Base-by-base conservation (phyloP, 1,284 basidiomycete genomes). In the Coriolopsis trogii region DNA sequence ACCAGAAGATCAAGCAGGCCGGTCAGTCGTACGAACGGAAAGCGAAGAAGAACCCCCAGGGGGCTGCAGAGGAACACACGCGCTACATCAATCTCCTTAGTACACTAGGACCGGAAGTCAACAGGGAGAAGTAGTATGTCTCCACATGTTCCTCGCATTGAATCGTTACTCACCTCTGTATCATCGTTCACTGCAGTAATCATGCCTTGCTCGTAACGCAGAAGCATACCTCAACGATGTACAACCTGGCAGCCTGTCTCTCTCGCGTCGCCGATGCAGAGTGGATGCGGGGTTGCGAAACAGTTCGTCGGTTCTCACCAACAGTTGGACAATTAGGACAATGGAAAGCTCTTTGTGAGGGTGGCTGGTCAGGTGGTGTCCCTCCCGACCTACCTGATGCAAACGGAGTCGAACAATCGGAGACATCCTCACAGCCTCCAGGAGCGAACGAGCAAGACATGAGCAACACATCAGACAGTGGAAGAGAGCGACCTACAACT, bases 21-120 rank as follows among this genome's bases (percentile, higher is more conserved):
- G 84, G 87, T 52, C 82, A 82, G 63, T 53, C 67, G 7, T 91
- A 88, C 49, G 88, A 91, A 73, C 89, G 87, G 73, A 91, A 87
- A 63, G 78, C 81, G 21, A 91, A 89, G 75, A 87, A 82, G 70
- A 85, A 80, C 46, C 69, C 81, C 13, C 75, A 75, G n/a, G 86
- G 90, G 59, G 82, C 78, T 6, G 73, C 73, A 12, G 88, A 89
- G 21, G 89, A 91, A 61, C 89, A 91, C 65, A 78, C 82, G 34
- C 82, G 85, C 16, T 91, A 91, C 65, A 82, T 91, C 51, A 82
- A 84, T 60, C 71, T 90, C 1, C 82, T 91, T 51, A 85, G 80
- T 58, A 73, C 77, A n/a, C 67, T 91, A 13, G 89, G 88, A 0
- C 85, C 87, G 8, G 89, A 91, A 62, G 84, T 90, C 53, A 85